These are phyloP conservation scores for Aureobasidium lini DNA, from an alignment of 2,329 filamentous ascomycete species.

Conservation along the genomic window DNA sequence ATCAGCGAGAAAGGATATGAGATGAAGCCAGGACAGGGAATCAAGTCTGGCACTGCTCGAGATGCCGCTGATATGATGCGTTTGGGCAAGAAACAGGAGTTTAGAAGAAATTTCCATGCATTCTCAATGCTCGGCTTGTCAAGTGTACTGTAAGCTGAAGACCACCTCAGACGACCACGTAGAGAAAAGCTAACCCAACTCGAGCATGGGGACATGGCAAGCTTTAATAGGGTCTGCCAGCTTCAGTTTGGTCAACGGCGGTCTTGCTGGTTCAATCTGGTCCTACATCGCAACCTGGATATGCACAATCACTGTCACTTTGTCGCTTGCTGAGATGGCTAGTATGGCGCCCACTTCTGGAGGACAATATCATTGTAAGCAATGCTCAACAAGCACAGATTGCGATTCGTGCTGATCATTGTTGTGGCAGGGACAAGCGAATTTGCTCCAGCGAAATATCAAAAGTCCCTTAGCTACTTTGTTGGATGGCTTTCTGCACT, in stretches of 20 bases:
- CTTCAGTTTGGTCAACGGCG: slow-evolving; percentile 22
- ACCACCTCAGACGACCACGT: neutral
- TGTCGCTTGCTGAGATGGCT: slow-evolving; percentile 28
- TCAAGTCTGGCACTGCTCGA: neutral
- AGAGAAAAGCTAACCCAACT: neutral
- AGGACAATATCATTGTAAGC: slow-evolving; percentile 1
- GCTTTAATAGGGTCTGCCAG: slow-evolving; percentile 14
- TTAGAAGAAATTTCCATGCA: slow-evolving; percentile 19
- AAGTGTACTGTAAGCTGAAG: slow-evolving; percentile 17
- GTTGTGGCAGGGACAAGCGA: slow-evolving; percentile 23
- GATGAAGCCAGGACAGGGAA: neutral
- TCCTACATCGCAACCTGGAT: slow-evolving; percentile 27
- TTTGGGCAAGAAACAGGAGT: slow-evolving; percentile 14
- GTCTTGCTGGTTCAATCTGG: slow-evolving; percentile 29
- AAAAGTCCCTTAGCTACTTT: slow-evolving; percentile 28
- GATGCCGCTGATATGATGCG: slow-evolving; percentile 14
- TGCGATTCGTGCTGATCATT: neutral
- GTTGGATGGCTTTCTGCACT: slow-evolving; percentile 36
- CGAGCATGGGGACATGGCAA: slow-evolving; percentile 25
- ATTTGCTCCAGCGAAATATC: slow-evolving; percentile 28
- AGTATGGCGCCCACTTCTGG: slow-evolving; percentile 33
- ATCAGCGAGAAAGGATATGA: neutral
- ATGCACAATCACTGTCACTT: slow-evolving; percentile 28
- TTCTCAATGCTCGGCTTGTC: slow-evolving; percentile 24
- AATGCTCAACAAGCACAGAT: neutral